Conservation (phyloP, 2,329 filamentous ascomycete species). For the Aspergillus bombycis region DNA sequence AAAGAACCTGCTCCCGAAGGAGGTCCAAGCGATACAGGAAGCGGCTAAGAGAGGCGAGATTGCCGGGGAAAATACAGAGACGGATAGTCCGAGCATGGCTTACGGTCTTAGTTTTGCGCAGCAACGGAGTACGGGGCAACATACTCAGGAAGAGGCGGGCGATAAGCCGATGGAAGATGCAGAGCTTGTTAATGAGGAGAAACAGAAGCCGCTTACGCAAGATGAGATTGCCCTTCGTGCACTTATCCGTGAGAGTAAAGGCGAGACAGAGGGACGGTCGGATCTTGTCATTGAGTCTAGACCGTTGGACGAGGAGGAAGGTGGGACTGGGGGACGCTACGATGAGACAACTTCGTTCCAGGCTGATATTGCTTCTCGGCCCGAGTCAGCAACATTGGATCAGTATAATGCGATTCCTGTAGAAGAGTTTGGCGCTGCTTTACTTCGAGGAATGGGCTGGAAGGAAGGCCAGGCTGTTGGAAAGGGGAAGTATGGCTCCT, state of each 20-base stretch:
- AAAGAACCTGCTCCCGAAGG: conserved; percentile 63
- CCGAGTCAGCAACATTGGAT: conserved; percentile 74
- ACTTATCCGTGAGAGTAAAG: conserved; percentile 60
- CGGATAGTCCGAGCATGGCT: conserved; percentile 55
- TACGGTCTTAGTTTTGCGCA: conserved; percentile 59
- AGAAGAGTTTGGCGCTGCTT: conserved; percentile 89
- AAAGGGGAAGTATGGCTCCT: conserved; percentile 53
- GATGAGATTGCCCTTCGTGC: conserved; percentile 70
- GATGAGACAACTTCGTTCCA: conserved; percentile 64
- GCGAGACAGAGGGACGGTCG: conserved; percentile 43
- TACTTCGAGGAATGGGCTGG: conserved; percentile 95
- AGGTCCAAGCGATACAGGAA: conserved; percentile 55
- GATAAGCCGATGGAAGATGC: conserved; percentile 35
- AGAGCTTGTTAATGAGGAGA: conserved; percentile 18
- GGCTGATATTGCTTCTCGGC: conserved; percentile 70
- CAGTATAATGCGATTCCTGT: conserved; percentile 90
- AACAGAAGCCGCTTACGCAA: conserved; percentile 50
- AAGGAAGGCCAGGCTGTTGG: conserved; percentile 68
- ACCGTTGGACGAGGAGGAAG: conserved; percentile 26
- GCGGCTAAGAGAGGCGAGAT: conserved; percentile 38
- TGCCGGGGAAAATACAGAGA: conserved; percentile 45
- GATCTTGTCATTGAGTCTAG: conserved; percentile 57
- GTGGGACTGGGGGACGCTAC: conserved; percentile 21
- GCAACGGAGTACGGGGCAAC: conserved; percentile 19
- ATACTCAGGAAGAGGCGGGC: conserved; percentile 23